phyloP scores from a whole-genome alignment of 306 rosid genomes.

The Begonia masoniana region DNA sequence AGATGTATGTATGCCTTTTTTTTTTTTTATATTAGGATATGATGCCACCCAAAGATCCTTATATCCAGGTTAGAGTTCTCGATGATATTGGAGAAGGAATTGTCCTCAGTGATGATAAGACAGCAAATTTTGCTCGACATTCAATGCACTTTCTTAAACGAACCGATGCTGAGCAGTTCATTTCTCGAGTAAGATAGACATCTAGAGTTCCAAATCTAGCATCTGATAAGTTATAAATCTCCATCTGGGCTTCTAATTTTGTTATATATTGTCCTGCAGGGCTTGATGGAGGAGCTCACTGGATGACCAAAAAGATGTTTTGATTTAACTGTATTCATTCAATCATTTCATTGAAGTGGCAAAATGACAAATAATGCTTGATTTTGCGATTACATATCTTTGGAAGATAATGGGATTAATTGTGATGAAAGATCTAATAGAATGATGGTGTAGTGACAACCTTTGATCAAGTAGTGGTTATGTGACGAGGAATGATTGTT shows the following conservation, averaged over 20 bases:
- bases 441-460: no score
- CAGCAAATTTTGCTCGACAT: slow-evolving; percentile 58
- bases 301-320: slow-evolving; percentile 16
- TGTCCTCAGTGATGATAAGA: slow-evolving; percentile 66
- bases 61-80: slow-evolving; percentile 78
- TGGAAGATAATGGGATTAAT: no score
- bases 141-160: slow-evolving; percentile 93
- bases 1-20: neutral
- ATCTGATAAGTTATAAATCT: no score
- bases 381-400: no score
- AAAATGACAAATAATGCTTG: no score
- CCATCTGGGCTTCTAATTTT: slow-evolving; percentile 2
- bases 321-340: no score
- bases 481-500: no score
- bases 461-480: no score
- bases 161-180: slow-evolving; percentile 77
- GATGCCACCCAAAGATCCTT: slow-evolving; percentile 97
- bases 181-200: slow-evolving; percentile 41
- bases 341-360: no score
- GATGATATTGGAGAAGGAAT: slow-evolving; percentile 75
- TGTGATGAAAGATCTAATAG: no score
- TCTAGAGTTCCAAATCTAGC: neutral
- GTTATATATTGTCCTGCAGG: slow-evolving; percentile 27
- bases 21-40: slow-evolving; percentile 49
- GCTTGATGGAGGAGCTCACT: slow-evolving; percentile 83